phyloP scores from a whole-genome alignment of 495 filamentous ascomycete genomes.

The Delitschia confertaspora region DNA sequence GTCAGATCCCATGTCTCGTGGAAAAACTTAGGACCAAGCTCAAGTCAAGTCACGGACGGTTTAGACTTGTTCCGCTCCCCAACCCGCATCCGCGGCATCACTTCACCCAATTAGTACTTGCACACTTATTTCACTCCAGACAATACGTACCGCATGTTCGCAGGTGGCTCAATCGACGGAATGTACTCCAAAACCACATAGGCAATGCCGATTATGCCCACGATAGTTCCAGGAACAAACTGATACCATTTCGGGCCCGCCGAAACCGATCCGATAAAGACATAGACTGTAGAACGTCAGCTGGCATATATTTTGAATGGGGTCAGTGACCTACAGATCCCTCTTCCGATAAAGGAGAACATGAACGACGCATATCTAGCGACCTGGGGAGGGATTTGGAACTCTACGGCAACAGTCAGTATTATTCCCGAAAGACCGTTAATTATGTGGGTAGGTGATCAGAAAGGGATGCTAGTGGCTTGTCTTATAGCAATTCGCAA shows the following conservation, averaged over 20 bases:
- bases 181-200: conserved; percentile 77
- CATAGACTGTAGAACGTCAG: conserved; percentile 62
- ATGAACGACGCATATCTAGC: conserved; percentile 93
- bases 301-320: background rate
- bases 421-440: conserved; percentile 5
- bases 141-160: conserved; percentile 70
- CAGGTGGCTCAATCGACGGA: conserved; percentile 90
- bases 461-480: too few relatives aligned
- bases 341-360: conserved; percentile 92
- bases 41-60: conserved; percentile 6
- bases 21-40: background rate
- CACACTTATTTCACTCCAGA: background rate
- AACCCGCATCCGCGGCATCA: conserved; percentile 75
- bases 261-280: conserved; percentile 83
- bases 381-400: conserved; percentile 88
- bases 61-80: conserved; percentile 87
- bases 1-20: background rate
- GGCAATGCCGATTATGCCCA: conserved; percentile 34
- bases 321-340: conserved; percentile 67
- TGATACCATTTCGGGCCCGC: conserved; percentile 48
- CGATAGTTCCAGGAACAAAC: conserved; percentile 30
- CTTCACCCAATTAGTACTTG: conserved; percentile 18
- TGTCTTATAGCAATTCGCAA: too few relatives aligned
- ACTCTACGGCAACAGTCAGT: conserved; percentile 49
- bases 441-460: background rate